Conservation (phyloP, 192 early-diverging fungal species). For the Coemansia sp. region DNA sequence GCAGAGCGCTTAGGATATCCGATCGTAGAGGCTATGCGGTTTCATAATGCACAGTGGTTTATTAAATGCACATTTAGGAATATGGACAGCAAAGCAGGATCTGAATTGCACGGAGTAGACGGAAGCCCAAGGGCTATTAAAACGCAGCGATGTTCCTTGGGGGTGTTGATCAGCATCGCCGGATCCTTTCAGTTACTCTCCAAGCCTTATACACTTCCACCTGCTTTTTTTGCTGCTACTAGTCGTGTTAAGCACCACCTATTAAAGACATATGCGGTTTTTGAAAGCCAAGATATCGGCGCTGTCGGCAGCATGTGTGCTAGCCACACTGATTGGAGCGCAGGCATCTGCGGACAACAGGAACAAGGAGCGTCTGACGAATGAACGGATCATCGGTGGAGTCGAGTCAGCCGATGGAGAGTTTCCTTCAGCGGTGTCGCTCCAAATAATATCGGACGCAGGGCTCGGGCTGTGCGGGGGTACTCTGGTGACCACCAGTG, state of each 20-base stretch:
- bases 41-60: not conserved
- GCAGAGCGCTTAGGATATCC: not conserved
- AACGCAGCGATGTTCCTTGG: no score
- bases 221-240: no score
- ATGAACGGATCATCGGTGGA: conserved; percentile 44
- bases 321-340: not conserved
- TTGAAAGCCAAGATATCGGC: not conserved
- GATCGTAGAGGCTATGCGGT: not conserved
- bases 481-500: conserved; percentile 25
- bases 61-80: no score
- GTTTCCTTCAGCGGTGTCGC: conserved; percentile 27
- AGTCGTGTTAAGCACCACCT: no score
- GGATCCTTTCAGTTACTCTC: no score
- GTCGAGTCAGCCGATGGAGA: conserved; percentile 4
- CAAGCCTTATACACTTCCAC: no score
- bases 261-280: not conserved
- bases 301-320: not conserved
- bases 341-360: not conserved
- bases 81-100: no score
- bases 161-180: no score
- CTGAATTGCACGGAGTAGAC: no score
- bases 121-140: no score
- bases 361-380: not conserved
- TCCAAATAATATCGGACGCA: conserved; percentile 10
- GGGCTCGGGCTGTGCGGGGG: conserved; percentile 42